These are phyloP conservation scores for Boletales sp. DNA, from an alignment of 768 basidiomycete genomes.

Conservation along the genomic window DNA sequence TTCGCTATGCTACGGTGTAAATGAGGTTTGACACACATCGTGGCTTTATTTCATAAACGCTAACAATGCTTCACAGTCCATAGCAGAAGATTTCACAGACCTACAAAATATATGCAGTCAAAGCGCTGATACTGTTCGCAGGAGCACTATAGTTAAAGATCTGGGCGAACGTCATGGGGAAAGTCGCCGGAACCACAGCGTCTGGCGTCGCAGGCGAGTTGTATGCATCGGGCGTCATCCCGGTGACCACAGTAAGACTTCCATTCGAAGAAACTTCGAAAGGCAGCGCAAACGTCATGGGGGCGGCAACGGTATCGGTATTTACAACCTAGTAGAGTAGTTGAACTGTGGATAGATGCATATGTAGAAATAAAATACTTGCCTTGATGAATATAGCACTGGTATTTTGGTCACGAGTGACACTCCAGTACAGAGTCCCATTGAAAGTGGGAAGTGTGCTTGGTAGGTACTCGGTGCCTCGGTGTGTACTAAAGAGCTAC, in stretches of 20 bases:
- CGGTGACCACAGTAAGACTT: constrained; percentile 45
- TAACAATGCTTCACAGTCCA: too few relatives aligned
- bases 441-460: constrained; percentile 49
- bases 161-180: constrained; percentile 44
- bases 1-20: too few relatives aligned
- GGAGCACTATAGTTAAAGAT: constrained; percentile 54
- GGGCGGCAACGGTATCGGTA: constrained; percentile 35
- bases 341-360: too few relatives aligned
- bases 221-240: constrained; percentile 41
- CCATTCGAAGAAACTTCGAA: constrained; percentile 47
- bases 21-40: too few relatives aligned
- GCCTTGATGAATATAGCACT: constrained; percentile 56
- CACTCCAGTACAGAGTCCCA: constrained; percentile 62
- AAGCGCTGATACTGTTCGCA: constrained; percentile 36
- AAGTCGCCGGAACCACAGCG: constrained; percentile 42
- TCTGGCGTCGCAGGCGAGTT: constrained; percentile 52
- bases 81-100: too few relatives aligned
- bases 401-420: constrained; percentile 27
- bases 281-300: constrained; percentile 49
- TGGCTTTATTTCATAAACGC: too few relatives aligned
- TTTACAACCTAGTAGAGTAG: constrained; percentile 47
- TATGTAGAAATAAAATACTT: neutral
- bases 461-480: constrained; percentile 57
- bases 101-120: neutral
- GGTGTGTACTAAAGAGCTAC: constrained; percentile 59